Base-by-base conservation (phyloP, 495 filamentous ascomycete genomes). In the Penicillium lividum region DNA sequence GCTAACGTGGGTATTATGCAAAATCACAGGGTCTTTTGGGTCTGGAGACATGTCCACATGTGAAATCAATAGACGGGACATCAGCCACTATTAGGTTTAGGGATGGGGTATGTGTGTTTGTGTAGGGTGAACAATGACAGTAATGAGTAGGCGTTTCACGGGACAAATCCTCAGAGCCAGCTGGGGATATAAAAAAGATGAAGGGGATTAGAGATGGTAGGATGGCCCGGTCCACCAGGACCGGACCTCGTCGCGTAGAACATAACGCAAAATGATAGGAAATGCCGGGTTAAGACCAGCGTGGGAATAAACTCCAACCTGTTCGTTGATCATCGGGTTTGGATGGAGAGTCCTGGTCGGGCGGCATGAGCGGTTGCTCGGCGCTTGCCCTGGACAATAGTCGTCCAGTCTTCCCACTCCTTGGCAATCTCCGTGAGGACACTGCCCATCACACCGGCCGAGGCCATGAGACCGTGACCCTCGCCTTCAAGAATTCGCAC, bases 381-480 rank as follows among this genome's bases (percentile, higher is more conserved):
- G 9, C 75, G 74, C 53, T 76, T 78, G 29, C 82, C 81, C 58
- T 82, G 80, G 29, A 84, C 80, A 7, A 89, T 76, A 45, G 77
- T 82, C 60, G 82, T 86, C 93, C 93, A 97, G 58, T 97, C 92
- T 57, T 94, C 91, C 95, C 93, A 98, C 68, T 98, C 95, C 44
- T 83, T 82, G 33, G 90, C 89, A 64, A 98, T 94, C 72, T 98
- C 94, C 72, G 91, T 95, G 61, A 98, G 70, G 22, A 98, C 89
- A 53, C 86, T 85, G 27, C 91, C 89, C 95, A 99, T 98, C 25
- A 99, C 93, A 16, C 75, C 73, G 7, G 94, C 93, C 51, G 89
- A 93, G 0, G 95, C 94, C 94, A 99, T 99, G 42, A 99, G 74
- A 0, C 95, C 95, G 66, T 99, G 94, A 4, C 92, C 92, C 70